Evolutionary conservation across 306 rosid species (phyloP).

Genomic region (Prunus fruticosa): DNA sequence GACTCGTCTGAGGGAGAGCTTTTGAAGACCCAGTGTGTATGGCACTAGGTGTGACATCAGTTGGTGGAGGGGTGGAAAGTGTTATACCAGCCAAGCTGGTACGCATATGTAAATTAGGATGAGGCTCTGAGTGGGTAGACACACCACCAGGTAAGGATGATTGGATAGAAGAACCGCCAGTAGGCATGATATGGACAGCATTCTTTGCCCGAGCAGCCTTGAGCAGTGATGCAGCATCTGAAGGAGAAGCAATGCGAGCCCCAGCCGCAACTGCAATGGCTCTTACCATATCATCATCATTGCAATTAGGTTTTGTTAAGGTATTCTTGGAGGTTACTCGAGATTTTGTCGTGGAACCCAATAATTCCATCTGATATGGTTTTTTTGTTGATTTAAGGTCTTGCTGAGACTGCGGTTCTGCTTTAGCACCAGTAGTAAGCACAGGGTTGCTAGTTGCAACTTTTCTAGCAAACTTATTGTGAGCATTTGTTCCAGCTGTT

Average conservation of each 20-base stretch:
- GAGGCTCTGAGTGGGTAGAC: slow-evolving; percentile 37
- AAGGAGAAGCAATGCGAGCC: slow-evolving; percentile 55
- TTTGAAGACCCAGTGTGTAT: slow-evolving; percentile 19
- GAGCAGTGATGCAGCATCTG: slow-evolving; percentile 45
- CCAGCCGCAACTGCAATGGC: slow-evolving; percentile 62
- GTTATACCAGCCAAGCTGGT: slow-evolving; percentile 19
- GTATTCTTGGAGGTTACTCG: slow-evolving; percentile 37
- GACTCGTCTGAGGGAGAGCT: slow-evolving; percentile 18
- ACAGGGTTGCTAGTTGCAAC: slow-evolving; percentile 21
- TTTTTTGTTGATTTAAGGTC: slow-evolving; percentile 20
- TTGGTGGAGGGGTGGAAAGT: slow-evolving; percentile 11
- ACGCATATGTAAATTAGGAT: slow-evolving; percentile 25
- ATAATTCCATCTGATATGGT: slow-evolving; percentile 31
- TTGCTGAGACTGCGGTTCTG: slow-evolving; percentile 44
- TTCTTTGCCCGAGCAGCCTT: slow-evolving; percentile 55
- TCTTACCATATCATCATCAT: slow-evolving; percentile 40
- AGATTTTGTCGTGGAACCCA: slow-evolving; percentile 40
- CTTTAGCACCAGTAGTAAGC: slow-evolving; percentile 29
- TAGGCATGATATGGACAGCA: slow-evolving; percentile 40
- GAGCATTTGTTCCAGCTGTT: slow-evolving; percentile 34
- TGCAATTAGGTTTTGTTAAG: slow-evolving; percentile 31
- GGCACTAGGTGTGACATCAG: slow-evolving; percentile 20
- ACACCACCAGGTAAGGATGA: slow-evolving; percentile 27
- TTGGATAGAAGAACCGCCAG: slow-evolving; percentile 35
- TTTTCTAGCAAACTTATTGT: neutral